Base-by-base conservation (phyloP, 192 early-diverging fungal genomes). In the Allomyces javanicus region DNA sequence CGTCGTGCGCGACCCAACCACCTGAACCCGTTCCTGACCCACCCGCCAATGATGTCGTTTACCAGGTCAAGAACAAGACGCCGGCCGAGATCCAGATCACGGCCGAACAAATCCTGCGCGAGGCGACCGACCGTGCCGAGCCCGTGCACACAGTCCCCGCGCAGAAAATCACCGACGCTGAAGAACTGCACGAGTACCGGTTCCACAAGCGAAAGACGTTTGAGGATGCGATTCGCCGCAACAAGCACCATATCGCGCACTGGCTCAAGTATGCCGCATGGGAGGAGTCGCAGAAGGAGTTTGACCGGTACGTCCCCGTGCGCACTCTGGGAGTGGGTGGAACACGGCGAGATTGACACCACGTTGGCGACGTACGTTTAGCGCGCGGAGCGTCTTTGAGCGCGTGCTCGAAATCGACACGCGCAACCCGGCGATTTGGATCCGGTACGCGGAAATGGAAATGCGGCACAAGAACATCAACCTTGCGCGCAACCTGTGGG, bases 1-100 rank as follows among this genome's bases (percentile, higher is more conserved):
- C 50, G 0, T 17, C 50, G 21, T 12, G 10, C 4, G 4, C 19
- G 19, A 17, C 12, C 19, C 10, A 17, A 1, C 1, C 1, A 2
- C 7, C 7, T 10, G 1, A 44, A 17, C 12, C 45, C 45, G 7
- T 45, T 11, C 22, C 33, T 63, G 26, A 62, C 14, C 25, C 40
- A n/a, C 14, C 14, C 17, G 12, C 50, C 25, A 19, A n/a, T 50
- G 1, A 25, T 25, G 7, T 6, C 22, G 25, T 67, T 7, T n/a
- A 58, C 19, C 63, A 84, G 88, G 92, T 97, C 73, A 95, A 95
- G 75, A 97, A 99, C 79, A 99, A 99, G 81, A 94, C 88, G 76
- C 86, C 96, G 1, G 93, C 93, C n/a, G 83, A 87, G 9, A 81
- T 97, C 21, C 96, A 99, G 75, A 99, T 99, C 75, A 97, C 94